Evolutionary conservation across 139 green algal genomes (phyloP), one percentile per base, ranked within the genome.

Genomic region (Pseudopediastrum boryanum): DNA sequence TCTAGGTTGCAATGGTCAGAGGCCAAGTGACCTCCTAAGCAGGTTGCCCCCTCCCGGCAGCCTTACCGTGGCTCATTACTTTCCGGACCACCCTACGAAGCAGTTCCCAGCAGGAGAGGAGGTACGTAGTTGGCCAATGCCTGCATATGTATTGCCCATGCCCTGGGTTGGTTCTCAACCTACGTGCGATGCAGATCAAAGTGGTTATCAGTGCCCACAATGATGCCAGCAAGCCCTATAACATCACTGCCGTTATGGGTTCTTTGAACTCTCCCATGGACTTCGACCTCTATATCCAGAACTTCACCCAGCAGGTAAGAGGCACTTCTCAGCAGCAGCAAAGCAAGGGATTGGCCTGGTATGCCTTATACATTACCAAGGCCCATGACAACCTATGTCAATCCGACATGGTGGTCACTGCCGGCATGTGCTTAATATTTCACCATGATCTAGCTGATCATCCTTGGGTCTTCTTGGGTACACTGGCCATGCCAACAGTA

Each of bases 231-330:
- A 83, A 90, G 71, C 2, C 62, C 2, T 88, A 90, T 74, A 95
- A 94, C 83, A 63, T 95, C 42, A 85, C 83, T 8, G 73, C 83
- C 27, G 87, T 95, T 48, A 79, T 89, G 77, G 91, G 89, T n/a
- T 93, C 87, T 2, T 52, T 95, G 4, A 93, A 95, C 85, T 85
- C 75, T 3, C 77, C 86, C 1, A 46, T 75, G 36, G 81, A 92
- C 31, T 93, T 91, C 73, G 69, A 42, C 43, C 43, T 89, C 6
- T 89, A 89, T 69, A 83, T 92, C 50, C 88, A 93, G 81, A 94
- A 95, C 71, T 94, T 95, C 83, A 91, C 87, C 0, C 42, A 85
- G 19, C 65, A 85, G 85, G 88, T 94, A 39, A 12, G 77, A 10
- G 38, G 6, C n/a, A n/a, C n/a, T n/a, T n/a, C n/a, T n/a, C n/a